These are phyloP conservation scores for Geotrichum fermentans DNA, from an alignment of 1,139 yeast genomes.

Conservation along the genomic window DNA sequence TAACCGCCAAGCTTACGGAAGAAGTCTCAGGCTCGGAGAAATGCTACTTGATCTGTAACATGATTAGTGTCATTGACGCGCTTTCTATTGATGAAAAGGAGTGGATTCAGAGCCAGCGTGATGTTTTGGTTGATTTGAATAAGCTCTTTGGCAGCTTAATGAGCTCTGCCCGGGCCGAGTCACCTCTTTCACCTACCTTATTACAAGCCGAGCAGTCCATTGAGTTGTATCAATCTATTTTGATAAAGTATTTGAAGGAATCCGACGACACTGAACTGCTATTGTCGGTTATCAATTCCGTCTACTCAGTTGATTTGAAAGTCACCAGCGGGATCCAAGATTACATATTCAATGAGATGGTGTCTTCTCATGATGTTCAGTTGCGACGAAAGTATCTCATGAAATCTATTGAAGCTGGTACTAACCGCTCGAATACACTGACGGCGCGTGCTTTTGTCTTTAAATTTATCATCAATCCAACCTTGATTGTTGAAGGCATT, in stretches of 20 bases:
- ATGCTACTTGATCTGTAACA: slow-evolving; percentile 54
- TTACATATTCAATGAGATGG: slow-evolving; percentile 54
- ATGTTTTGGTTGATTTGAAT: slow-evolving; percentile 47
- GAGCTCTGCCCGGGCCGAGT: slow-evolving; percentile 41
- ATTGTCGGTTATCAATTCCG: slow-evolving; percentile 48
- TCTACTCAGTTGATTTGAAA: slow-evolving; percentile 43
- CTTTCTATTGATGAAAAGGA: slow-evolving; percentile 49
- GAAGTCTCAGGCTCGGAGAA: slow-evolving; percentile 4
- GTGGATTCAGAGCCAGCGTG: slow-evolving; percentile 60
- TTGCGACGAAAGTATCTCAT: slow-evolving; percentile 50
- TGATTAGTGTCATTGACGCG: slow-evolving; percentile 59
- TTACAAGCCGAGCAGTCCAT: slow-evolving; percentile 74
- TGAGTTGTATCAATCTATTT: slow-evolving; percentile 52
- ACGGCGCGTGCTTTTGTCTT: slow-evolving; percentile 60
- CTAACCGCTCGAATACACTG: slow-evolving; percentile 30
- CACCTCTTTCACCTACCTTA: slow-evolving; percentile 57
- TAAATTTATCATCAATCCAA: slow-evolving; percentile 60
- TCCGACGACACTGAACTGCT: slow-evolving; percentile 41
- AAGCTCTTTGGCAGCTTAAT: slow-evolving; percentile 43
- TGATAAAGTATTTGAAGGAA: slow-evolving; percentile 46
- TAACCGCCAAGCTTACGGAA: slow-evolving; percentile 24
- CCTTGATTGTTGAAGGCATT: slow-evolving; percentile 59
- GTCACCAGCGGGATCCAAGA: slow-evolving; percentile 51
- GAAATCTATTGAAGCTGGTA: slow-evolving; percentile 46
- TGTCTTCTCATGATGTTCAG: slow-evolving; percentile 47